Evolutionary conservation across 495 filamentous ascomycete genomes (phyloP), one percentile per base, ranked within the genome.

Genomic region (Chaetomium fimeti): DNA sequence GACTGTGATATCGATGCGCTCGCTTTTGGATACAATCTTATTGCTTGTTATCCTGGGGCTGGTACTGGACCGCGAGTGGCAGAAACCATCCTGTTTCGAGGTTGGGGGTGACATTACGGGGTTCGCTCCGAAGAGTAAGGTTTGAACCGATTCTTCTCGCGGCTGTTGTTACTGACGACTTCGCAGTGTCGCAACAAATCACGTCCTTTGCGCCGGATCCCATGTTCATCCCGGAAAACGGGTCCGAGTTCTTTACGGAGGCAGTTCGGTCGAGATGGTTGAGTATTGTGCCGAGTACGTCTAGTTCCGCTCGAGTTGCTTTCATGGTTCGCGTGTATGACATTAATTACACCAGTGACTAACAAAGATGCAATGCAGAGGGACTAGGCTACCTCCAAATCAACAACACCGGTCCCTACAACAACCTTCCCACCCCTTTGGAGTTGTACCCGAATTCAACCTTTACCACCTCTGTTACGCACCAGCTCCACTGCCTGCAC

Each of bases 401-500:
- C 59, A 73, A 76, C 61, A 32, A 77, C 47, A 74, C 78, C 0
- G 48, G 70, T 1, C 45, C 63, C 13, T 77, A 75, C 65, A 68
- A 79, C 58, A 74, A 77, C 71, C 68, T 82, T 3, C 79, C 79
- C 9, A 69, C 69, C 8, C 72, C 68, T 9, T 68, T 82, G 12
- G 32, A 69, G 13, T 61, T 53, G 36, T 78, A 70, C 58, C 72
- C 76, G 18, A 57, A 68, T 36, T 76, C 73, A 32, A 78, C 79
- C 28, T 80, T 80, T 68, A 82, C 80, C 7, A 79, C 80, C 0
- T 79, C 78, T 16, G 75, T 80, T 65, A 82, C 80, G 18, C 78
- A 82, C 61, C 80, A 82, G 57, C 70, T 82, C 5, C 80, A 82
- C 66, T 82, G 80, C 64, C 66, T 82, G 64, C 72, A 77, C 62